Evolutionary conservation across 805 yeast species (phyloP).

Genomic region (Huiozyma naganishii): DNA sequence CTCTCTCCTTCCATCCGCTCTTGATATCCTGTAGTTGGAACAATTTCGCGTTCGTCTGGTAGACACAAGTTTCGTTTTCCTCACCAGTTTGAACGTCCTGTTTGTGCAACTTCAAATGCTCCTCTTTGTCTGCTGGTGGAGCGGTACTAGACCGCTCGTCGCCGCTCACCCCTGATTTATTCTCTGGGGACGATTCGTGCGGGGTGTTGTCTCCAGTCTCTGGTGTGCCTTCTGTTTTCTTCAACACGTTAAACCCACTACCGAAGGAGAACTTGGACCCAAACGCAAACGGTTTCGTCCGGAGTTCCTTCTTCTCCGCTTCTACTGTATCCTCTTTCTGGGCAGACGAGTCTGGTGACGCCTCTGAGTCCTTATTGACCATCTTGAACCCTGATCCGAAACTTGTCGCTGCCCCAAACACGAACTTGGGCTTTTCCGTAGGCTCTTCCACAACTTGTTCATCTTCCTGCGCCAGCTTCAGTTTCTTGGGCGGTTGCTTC

Average conservation of each 20-base stretch:
- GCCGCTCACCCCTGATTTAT: constrained; percentile 4
- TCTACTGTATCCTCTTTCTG: constrained; percentile 1
- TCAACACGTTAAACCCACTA: constrained; percentile 23
- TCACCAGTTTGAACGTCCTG: constrained; percentile 75
- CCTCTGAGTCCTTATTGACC: constrained; percentile 5
- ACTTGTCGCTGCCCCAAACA: constrained; percentile 43
- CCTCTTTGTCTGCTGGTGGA: constrained; percentile 9
- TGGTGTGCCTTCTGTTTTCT: constrained; percentile 4
- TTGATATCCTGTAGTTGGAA: constrained; percentile 58
- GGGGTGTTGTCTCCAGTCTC: constrained; percentile 8
- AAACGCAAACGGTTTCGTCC: constrained; percentile 27
- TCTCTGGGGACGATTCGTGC: constrained; percentile 5
- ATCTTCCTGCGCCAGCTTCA: not conserved
- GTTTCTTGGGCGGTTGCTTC: not conserved
- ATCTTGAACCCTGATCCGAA: constrained; percentile 34
- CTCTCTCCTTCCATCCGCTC: constrained; percentile 93
- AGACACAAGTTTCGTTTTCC: constrained; percentile 66
- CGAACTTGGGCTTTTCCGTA: constrained; percentile 38
- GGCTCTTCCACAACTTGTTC: constrained; percentile 1
- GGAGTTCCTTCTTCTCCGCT: constrained; percentile 1
- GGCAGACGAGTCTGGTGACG: not conserved
- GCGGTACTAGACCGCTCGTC: constrained; percentile 3
- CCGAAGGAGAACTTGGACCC: constrained; percentile 39
- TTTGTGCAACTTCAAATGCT: constrained; percentile 44
- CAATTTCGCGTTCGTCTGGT: constrained; percentile 63